Evolutionary conservation across 257 asterid species (phyloP), one percentile per base, ranked within the genome.

Genomic region (Misopates orontium): DNA sequence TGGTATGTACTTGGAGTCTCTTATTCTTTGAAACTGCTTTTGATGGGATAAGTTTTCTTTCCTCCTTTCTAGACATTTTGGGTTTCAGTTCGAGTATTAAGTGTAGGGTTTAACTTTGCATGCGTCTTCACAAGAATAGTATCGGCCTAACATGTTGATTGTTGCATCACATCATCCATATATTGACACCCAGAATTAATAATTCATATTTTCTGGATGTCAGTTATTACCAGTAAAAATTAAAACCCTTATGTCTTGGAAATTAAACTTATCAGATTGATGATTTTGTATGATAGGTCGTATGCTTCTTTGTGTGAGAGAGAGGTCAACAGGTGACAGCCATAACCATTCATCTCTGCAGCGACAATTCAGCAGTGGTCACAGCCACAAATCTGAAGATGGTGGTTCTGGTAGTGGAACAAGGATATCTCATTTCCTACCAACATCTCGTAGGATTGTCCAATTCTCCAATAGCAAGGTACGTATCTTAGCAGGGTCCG

Each of bases 221-320:
- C 62, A 60, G 7, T 61, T 70, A 11, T 63, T 65, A 21, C 23
- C 8, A 15, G 36, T 25, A 23, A 67, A 2, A 11, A 20, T 53
- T 40, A 16, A 39, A 54, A 42, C 45, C 44, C 19, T 32, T 44
- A 16, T 45, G 62, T 31, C 36, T 50, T 32, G 44, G 47, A 62
- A 59, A 21, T 47, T 66, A 22, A 60, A 15, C 16, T n/a, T 47
- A 20, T 31, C 66, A 51, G 23, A 52, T 73, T 66, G 60, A n/a
- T 39, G 16, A 7, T 68, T 36, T 54, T 60, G 32, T 66, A 41
- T 61, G 69, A 75, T 73, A 93, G 97, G 99, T 24, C 96, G 99
- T 39, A 94, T 94, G 99, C 98, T 94, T 80, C 96, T 94, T 61
- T 94, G 99, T 77, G 88, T 88, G 77, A 85, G 99, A 74, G 99